phyloP scores from a whole-genome alignment of 345 rosid species.

The Linum usitatissimum region DNA sequence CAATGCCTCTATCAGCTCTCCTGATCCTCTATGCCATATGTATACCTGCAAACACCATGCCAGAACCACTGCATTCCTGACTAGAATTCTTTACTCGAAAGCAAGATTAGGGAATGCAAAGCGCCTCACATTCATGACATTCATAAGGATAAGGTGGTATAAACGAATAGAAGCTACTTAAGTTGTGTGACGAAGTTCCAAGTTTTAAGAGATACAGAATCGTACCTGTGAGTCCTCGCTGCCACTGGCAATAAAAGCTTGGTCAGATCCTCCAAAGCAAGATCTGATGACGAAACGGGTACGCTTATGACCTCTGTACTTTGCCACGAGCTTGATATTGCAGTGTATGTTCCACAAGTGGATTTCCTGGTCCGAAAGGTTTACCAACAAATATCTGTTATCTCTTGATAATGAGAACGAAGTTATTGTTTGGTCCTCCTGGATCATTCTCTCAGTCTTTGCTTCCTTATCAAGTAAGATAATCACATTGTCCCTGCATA shows the following conservation, averaged over 20 bases:
- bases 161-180: background rate
- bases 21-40: constrained; percentile 46
- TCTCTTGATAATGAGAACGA: constrained; percentile 53
- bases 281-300: constrained; percentile 52
- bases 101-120: too few species aligned
- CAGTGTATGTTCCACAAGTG: constrained; percentile 52
- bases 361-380: constrained; percentile 54
- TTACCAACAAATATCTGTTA: constrained; percentile 41
- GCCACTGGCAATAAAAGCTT: constrained; percentile 63
- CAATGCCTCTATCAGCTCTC: constrained; percentile 38
- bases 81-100: too few species aligned
- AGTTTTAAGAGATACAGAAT: background rate
- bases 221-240: constrained; percentile 71
- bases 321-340: constrained; percentile 34
- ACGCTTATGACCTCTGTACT: constrained; percentile 51
- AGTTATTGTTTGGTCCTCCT: constrained; percentile 44
- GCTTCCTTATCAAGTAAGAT: constrained; percentile 39
- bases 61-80: background rate
- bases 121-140: too few species aligned
- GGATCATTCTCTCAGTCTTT: constrained; percentile 34
- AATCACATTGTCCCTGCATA: constrained; percentile 38
- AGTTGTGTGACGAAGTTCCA: background rate
- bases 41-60: constrained; percentile 34
- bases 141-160: too few species aligned
- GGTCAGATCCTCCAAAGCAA: constrained; percentile 59